phyloP scores from a whole-genome alignment of 805 yeast species.

The Allodekkera sacchari region DNA sequence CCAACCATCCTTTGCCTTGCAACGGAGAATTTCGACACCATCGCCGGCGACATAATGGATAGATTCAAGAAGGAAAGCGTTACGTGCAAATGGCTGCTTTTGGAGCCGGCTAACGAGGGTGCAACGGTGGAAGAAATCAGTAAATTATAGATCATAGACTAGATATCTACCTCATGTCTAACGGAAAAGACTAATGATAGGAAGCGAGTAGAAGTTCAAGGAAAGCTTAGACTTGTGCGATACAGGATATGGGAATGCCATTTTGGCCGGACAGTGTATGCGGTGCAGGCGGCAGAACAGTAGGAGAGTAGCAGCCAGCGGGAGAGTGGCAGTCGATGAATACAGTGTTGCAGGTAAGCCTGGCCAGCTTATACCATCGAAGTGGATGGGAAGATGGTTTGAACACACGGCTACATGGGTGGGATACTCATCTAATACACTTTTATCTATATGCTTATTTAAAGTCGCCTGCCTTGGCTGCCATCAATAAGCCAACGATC shows the following conservation, averaged over 20 bases:
- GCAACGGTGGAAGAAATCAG: conserved; percentile 45
- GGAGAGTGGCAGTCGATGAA: too few species aligned
- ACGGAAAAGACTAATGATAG: too few species aligned
- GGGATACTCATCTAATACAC: neutral
- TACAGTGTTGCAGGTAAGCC: too few species aligned
- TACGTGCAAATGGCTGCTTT: conserved; percentile 71
- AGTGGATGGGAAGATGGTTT: too few species aligned
- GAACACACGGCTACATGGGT: neutral
- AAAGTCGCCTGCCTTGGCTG: conserved; percentile 89
- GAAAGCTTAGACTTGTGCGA: too few species aligned
- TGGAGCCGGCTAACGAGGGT: conserved; percentile 85
- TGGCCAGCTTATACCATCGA: too few species aligned
- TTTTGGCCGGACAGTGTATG: too few species aligned
- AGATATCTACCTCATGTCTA: conserved; percentile 1
- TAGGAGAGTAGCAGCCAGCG: too few species aligned
- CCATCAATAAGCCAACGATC: conserved; percentile 95
- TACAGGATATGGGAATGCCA: too few species aligned
- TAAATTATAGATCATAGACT: conserved; percentile 12
- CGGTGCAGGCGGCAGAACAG: too few species aligned
- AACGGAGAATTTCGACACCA: conserved; percentile 74
- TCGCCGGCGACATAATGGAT: conserved; percentile 67
- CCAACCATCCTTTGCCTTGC: conserved; percentile 95
- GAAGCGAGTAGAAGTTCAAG: too few species aligned
- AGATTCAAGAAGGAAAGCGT: conserved; percentile 61
- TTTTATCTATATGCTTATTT: conserved; percentile 27